phyloP scores from a whole-genome alignment of 768 basidiomycete genomes.

The Calocybe indica region DNA sequence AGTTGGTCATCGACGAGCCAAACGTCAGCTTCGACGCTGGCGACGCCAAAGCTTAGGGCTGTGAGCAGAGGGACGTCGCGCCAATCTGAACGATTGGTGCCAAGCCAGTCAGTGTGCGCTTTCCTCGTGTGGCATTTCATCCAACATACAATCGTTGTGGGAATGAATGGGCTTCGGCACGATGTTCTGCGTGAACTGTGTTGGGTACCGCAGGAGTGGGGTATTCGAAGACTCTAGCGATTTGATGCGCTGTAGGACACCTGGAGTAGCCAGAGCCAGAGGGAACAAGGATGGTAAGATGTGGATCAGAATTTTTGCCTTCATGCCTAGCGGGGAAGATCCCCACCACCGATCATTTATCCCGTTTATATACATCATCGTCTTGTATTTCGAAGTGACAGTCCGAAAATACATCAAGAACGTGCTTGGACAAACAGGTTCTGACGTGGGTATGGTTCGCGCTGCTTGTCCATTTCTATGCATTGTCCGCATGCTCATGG shows the following conservation, averaged over 20 bases:
- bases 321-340: too few species aligned
- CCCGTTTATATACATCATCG: too few species aligned
- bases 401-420: too few species aligned
- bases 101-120: background rate
- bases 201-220: constrained; percentile 35
- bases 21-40: constrained; percentile 51
- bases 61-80: constrained; percentile 43
- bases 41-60: constrained; percentile 42
- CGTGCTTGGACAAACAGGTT: too few species aligned
- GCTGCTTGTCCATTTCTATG: too few species aligned
- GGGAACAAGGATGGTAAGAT: background rate
- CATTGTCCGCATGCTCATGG: too few species aligned
- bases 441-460: too few species aligned
- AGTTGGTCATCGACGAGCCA: constrained; percentile 39
- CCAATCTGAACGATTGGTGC: constrained; percentile 31
- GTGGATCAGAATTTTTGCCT: too few species aligned
- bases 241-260: constrained; percentile 10
- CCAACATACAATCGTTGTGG: constrained; percentile 44
- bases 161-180: constrained; percentile 46
- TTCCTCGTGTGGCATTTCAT: background rate
- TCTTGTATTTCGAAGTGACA: too few species aligned
- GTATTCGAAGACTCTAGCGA: constrained; percentile 28
- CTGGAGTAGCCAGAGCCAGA: constrained; percentile 6
- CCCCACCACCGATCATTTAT: too few species aligned
- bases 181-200: constrained; percentile 40